phyloP scores from a whole-genome alignment of 192 early-diverging fungal genomes.

The Backusella tuberculispora region DNA sequence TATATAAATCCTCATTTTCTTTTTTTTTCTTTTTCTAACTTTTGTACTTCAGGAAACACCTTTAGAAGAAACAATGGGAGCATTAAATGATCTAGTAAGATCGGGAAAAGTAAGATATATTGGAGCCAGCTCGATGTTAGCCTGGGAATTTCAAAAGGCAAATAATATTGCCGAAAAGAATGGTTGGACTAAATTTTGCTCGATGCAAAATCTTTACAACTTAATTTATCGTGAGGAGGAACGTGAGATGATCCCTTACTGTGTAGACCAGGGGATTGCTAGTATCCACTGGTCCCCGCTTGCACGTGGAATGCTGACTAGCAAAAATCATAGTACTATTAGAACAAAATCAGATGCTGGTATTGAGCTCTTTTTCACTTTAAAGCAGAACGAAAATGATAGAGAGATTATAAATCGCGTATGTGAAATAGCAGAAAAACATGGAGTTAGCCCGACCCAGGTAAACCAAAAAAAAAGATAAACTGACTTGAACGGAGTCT shows the following conservation, averaged over 20 bases:
- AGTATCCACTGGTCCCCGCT: conserved; percentile 56
- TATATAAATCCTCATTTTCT: not conserved
- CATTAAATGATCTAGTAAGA: conserved; percentile 44
- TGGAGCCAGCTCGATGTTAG: conserved; percentile 39
- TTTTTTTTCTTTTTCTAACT: not conserved
- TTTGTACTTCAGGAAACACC: conserved; percentile 43
- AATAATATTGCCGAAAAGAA: conserved; percentile 51
- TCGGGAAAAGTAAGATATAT: conserved; percentile 48
- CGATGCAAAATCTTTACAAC: conserved; percentile 56
- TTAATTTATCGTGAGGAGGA: conserved; percentile 57
- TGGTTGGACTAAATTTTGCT: conserved; percentile 55
- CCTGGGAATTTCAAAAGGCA: conserved; percentile 55
- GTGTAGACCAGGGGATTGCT: conserved; percentile 48
- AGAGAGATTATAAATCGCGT: conserved; percentile 31
- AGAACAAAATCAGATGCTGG: not conserved
- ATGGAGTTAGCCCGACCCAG: conserved; percentile 25
- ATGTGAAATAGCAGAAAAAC: conserved; percentile 27
- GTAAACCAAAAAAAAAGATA: conserved; percentile 18
- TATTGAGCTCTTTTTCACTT: not conserved
- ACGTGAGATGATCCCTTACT: conserved; percentile 58
- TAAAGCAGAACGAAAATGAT: conserved; percentile 6
- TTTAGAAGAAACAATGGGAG: conserved; percentile 46
- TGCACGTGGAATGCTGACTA: conserved; percentile 47
- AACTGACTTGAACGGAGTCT: conserved; percentile 11
- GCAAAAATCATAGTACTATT: conserved; percentile 23